Percentiles rank a stretch among this genome's conserved stretches.
phyloP scores from a whole-genome alignment of 1,284 basidiomycete species.

The Trichosporon sp. region DNA sequence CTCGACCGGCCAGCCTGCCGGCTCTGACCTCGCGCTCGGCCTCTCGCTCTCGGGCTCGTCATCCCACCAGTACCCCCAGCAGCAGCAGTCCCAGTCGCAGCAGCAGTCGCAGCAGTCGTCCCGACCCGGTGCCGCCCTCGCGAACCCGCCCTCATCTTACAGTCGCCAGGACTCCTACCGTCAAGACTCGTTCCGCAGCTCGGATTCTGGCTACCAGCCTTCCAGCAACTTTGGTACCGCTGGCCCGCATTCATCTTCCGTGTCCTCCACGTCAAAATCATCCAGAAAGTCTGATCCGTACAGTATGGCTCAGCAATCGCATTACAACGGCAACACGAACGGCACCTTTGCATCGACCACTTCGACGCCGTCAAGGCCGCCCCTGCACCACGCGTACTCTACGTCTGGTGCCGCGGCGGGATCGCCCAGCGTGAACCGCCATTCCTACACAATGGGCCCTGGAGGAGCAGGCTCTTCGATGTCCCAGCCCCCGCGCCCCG shows the following conservation, averaged over 20 bases:
- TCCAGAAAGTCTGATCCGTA: background rate
- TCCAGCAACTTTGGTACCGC: slow-evolving; percentile 5
- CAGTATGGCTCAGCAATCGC: background rate
- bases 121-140: slow-evolving; percentile 3
- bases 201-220: slow-evolving; percentile 1
- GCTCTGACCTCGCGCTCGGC: slow-evolving; percentile 45
- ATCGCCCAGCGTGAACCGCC: slow-evolving; percentile 46
- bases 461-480: background rate
- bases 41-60: slow-evolving; percentile 31
- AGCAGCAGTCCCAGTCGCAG: background rate
- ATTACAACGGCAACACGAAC: slow-evolving; percentile 5
- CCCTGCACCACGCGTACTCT: background rate
- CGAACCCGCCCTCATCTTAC: slow-evolving; percentile 8
- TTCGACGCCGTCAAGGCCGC: slow-evolving; percentile 1
- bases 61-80: background rate
- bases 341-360: slow-evolving; percentile 7
- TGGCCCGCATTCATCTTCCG: background rate
- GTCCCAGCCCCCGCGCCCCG: slow-evolving; percentile 38
- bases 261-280: slow-evolving; percentile 1
- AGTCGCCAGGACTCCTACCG: slow-evolving; percentile 5
- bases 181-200: slow-evolving; percentile 7
- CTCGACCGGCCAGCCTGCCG: slow-evolving; percentile 38
- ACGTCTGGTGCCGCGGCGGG: background rate
- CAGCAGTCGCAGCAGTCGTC: slow-evolving; percentile 7
- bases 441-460: slow-evolving; percentile 27